phyloP scores from a whole-genome alignment of 192 early-diverging fungal species.

The Podochytrium sp. region DNA sequence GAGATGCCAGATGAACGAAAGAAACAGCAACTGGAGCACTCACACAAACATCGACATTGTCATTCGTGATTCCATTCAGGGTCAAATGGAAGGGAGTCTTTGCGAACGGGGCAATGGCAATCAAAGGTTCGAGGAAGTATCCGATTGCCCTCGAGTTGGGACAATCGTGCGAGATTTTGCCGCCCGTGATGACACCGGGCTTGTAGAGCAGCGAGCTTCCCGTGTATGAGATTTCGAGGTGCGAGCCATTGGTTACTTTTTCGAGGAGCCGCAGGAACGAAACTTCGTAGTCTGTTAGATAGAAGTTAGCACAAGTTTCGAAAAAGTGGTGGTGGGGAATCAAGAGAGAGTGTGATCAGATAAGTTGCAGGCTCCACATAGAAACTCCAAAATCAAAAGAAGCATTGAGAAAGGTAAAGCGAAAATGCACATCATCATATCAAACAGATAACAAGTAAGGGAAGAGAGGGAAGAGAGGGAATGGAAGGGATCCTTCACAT shows the following conservation, averaged over 20 bases:
- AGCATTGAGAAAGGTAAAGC: constrained; percentile 27
- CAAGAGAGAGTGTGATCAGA: neutral
- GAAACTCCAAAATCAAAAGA: neutral
- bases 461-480: neutral
- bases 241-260: constrained; percentile 89
- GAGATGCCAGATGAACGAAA: too few species aligned
- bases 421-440: constrained; percentile 21
- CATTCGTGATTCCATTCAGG: constrained; percentile 89
- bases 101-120: constrained; percentile 90
- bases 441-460: neutral
- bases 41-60: constrained; percentile 89
- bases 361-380: constrained; percentile 20
- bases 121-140: constrained; percentile 91
- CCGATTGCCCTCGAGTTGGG: constrained; percentile 84
- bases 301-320: neutral
- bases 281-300: constrained; percentile 82
- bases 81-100: constrained; percentile 85
- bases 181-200: constrained; percentile 90
- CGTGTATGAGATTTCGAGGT: constrained; percentile 92
- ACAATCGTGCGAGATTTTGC: constrained; percentile 85
- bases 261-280: constrained; percentile 89
- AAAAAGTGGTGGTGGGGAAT: neutral
- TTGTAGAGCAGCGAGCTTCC: constrained; percentile 84
- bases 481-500: constrained; percentile 8
- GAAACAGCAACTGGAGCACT: constrained; percentile 16